Evolutionary conservation across 805 yeast genomes (phyloP).

Genomic region (Candida vaughaniae): DNA sequence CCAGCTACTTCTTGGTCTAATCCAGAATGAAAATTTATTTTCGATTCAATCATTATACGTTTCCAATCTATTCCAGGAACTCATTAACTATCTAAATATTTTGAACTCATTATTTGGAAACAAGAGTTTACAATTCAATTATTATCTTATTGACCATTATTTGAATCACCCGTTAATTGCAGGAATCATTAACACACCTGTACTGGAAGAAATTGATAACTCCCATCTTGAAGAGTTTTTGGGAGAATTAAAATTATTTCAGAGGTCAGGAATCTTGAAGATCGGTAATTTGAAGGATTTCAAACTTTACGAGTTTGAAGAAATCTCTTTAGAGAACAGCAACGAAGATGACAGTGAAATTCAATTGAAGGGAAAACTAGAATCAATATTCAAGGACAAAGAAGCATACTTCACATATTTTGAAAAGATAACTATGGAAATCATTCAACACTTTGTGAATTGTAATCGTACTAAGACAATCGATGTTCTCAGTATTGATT

Average conservation of each 20-base stretch:
- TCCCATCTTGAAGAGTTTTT: constrained; percentile 33
- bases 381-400: constrained; percentile 3
- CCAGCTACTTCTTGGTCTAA: constrained; percentile 33
- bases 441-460: constrained; percentile 50
- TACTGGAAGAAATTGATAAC: constrained; percentile 9
- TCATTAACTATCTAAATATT: constrained; percentile 42
- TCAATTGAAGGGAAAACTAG: not conserved
- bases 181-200: constrained; percentile 12
- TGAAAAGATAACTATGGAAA: constrained; percentile 53
- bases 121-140: constrained; percentile 7
- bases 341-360: constrained; percentile 1
- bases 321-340: constrained; percentile 19
- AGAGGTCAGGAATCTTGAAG: constrained; percentile 42
- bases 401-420: constrained; percentile 31
- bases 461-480: constrained; percentile 62
- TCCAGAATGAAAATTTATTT: constrained; percentile 33
- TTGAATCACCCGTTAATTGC: constrained; percentile 4
- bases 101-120: constrained; percentile 15
- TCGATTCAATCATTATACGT: constrained; percentile 43
- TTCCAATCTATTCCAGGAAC: constrained; percentile 36
- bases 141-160: constrained; percentile 7
- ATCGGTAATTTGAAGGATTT: constrained; percentile 22
- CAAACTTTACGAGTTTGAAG: constrained; percentile 20
- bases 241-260: constrained; percentile 50
- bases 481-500: constrained; percentile 73